Percentiles rank a stretch among this genome's conserved stretches.
These are phyloP conservation scores for Calonectria pseudoreteaudii DNA, from an alignment of 2,329 filamentous ascomycete genomes.

Conservation along the genomic window DNA sequence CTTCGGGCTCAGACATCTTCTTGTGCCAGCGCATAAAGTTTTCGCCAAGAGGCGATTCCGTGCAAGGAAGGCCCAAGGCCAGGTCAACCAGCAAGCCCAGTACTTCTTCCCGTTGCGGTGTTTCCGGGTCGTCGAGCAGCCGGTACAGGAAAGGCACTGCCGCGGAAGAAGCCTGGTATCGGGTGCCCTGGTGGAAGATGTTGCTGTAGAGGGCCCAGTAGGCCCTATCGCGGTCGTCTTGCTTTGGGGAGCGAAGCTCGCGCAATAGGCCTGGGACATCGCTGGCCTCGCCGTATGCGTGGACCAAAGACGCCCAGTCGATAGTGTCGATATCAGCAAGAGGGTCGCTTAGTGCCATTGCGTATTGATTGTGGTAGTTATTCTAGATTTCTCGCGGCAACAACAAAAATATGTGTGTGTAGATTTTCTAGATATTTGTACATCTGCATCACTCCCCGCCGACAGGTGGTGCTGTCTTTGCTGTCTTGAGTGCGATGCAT, in stretches of 20 bases:
- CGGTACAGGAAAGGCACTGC: conserved; percentile 12
- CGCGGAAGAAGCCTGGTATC: background rate
- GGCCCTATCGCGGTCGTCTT: background rate
- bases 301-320: conserved; percentile 6
- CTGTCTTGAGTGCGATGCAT: no score
- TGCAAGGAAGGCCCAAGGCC: background rate
- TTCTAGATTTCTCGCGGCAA: background rate
- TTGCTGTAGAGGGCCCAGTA: background rate
- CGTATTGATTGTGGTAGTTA: background rate
- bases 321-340: conserved; percentile 1
- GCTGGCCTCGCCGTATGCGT: conserved; percentile 9
- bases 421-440: background rate
- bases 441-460: background rate
- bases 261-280: background rate
- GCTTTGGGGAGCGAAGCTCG: background rate
- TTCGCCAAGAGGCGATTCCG: background rate
- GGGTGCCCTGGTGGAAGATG: conserved; percentile 11
- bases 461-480: no score
- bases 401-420: background rate
- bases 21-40: background rate
- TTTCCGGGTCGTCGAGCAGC: background rate
- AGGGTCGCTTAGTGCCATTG: background rate
- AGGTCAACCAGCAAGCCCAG: background rate
- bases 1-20: background rate
- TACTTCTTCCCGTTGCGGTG: background rate